phyloP scores from a whole-genome alignment of 1,139 yeast genomes.

The Yamadazyma epiphylla region DNA sequence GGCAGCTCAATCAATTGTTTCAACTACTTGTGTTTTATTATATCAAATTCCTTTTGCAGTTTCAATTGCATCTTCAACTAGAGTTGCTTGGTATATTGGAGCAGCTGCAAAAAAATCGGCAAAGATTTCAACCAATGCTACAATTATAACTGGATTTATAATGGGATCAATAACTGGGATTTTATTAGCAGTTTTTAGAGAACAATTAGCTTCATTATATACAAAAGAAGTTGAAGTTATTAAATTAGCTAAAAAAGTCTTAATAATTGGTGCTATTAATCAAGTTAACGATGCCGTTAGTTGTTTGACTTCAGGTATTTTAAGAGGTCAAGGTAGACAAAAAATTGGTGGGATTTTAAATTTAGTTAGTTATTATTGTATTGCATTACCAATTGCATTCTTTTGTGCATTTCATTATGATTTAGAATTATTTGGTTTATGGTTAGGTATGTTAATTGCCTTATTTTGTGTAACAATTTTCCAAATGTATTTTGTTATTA shows the following conservation, averaged over 20 bases:
- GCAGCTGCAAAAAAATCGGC: conserved; percentile 58
- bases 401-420: conserved; percentile 46
- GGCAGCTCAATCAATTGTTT: conserved; percentile 71
- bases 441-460: conserved; percentile 62
- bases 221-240: conserved; percentile 50
- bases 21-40: conserved; percentile 64
- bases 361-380: conserved; percentile 50
- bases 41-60: conserved; percentile 76
- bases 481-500: conserved; percentile 43
- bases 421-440: conserved; percentile 50
- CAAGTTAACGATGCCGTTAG: conserved; percentile 56
- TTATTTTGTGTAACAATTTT: conserved; percentile 41
- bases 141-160: conserved; percentile 35
- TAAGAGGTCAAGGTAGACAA: conserved; percentile 69
- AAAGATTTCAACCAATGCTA: conserved; percentile 35
- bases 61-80: conserved; percentile 69
- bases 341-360: conserved; percentile 57
- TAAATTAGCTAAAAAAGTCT: conserved; percentile 45
- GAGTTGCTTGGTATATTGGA: conserved; percentile 77
- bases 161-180: conserved; percentile 43
- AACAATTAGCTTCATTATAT: conserved; percentile 43
- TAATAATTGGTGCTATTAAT: conserved; percentile 54
- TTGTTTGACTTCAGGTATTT: conserved; percentile 55
- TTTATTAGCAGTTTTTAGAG: conserved; percentile 35
- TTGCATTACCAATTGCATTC: conserved; percentile 60